These are phyloP conservation scores for Gonapodya prolifera DNA, from an alignment of 192 early-diverging fungal species.

Conservation along the genomic window DNA sequence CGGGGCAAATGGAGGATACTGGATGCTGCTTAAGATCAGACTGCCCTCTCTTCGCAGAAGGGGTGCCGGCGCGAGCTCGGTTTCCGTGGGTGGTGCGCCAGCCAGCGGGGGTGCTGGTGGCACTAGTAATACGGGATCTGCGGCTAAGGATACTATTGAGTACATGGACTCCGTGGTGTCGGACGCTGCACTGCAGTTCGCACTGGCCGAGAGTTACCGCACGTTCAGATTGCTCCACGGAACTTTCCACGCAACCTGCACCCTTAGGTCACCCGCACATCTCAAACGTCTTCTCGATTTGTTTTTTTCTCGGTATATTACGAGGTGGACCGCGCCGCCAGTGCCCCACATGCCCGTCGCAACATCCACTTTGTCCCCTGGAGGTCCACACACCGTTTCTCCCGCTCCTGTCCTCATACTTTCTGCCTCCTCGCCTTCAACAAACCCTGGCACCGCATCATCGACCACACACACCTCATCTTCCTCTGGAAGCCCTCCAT, in stretches of 20 bases:
- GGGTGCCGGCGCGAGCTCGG: background rate
- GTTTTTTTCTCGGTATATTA: background rate
- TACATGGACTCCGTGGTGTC: background rate
- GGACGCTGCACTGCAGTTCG: background rate
- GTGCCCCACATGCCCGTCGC: background rate
- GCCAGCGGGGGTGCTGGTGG: no score
- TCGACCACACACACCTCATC: background rate
- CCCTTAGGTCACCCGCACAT: background rate
- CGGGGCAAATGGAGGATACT: conserved; percentile 19
- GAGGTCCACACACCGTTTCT: background rate
- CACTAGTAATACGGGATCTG: no score
- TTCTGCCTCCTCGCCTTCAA: background rate
- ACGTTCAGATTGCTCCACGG: background rate
- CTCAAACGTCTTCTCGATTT: background rate
- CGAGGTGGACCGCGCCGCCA: background rate
- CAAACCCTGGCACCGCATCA: background rate
- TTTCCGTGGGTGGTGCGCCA: background rate
- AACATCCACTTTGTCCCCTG: background rate
- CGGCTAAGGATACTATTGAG: background rate
- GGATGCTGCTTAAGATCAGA: conserved; percentile 40
- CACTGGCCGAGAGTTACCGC: background rate
- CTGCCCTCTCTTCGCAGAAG: background rate
- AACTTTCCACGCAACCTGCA: background rate
- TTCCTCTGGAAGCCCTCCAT: background rate
- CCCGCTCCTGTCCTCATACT: background rate